Evolutionary conservation across 495 filamentous ascomycete genomes (phyloP).

Genomic region (Neurospora cerealis): DNA sequence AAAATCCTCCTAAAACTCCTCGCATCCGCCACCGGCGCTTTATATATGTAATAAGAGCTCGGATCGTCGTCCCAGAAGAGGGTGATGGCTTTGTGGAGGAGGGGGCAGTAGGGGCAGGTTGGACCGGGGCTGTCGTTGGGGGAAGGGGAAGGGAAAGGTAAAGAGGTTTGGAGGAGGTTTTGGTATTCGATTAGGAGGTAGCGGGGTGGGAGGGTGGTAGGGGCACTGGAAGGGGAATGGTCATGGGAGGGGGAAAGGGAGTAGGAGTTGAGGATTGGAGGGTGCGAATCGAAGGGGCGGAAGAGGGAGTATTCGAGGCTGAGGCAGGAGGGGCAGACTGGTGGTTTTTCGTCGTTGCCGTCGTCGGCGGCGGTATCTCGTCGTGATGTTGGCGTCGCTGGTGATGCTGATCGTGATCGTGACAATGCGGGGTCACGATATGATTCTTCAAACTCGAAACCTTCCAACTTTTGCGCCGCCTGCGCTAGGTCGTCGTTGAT

Average conservation of each 20-base stretch:
- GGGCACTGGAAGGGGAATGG: not conserved
- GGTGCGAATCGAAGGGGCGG: not conserved
- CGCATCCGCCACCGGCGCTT: not conserved
- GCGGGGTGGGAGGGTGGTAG: not conserved
- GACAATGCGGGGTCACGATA: not conserved
- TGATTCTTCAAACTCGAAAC: not conserved
- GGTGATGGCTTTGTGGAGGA: constrained; percentile 3
- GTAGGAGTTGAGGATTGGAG: not conserved
- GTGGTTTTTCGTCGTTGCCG: not conserved
- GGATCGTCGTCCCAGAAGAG: constrained; percentile 3
- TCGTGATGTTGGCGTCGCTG: not conserved
- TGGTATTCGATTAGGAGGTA: not conserved
- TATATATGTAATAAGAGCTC: not conserved
- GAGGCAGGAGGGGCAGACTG: not conserved
- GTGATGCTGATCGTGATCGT: not conserved
- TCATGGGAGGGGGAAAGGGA: not conserved
- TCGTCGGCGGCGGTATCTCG: not conserved
- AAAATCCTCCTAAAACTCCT: not conserved
- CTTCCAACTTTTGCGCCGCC: not conserved
- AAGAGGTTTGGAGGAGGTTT: not conserved
- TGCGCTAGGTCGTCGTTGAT: not conserved
- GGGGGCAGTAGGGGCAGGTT: not conserved
- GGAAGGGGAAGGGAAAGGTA: not conserved
- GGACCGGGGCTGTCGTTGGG: not conserved
- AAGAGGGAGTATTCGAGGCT: not conserved